Evolutionary conservation across 2,329 filamentous ascomycete species (phyloP).

Genomic region (Cyphellophora europaea): DNA sequence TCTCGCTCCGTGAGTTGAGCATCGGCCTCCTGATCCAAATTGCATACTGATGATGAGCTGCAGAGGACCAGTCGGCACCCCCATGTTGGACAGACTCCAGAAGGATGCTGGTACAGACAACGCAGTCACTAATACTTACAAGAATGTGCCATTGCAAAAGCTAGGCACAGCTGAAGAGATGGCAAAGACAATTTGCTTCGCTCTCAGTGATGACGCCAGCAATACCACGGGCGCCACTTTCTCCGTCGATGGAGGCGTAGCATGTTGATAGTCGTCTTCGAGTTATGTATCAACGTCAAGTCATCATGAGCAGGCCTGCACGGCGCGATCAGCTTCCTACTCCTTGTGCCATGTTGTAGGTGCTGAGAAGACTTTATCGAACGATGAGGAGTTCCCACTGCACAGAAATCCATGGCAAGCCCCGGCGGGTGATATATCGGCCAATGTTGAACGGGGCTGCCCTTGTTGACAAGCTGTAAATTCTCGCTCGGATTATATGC

Average conservation of each 20-base stretch:
- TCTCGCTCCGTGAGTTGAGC: slow-evolving; percentile 20
- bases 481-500: no score
- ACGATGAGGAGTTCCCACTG: no score
- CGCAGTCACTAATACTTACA: slow-evolving; percentile 11
- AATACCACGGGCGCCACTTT: slow-evolving; percentile 35
- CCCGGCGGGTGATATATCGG: no score
- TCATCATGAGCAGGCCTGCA: no score
- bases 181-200: slow-evolving; percentile 32
- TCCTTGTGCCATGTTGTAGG: no score
- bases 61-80: slow-evolving; percentile 12
- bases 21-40: slow-evolving; percentile 1
- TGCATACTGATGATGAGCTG: neutral
- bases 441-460: no score
- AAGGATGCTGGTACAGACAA: slow-evolving; percentile 3
- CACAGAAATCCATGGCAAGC: no score
- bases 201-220: slow-evolving; percentile 34
- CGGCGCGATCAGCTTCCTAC: no score
- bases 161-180: slow-evolving; percentile 27
- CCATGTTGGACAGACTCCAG: slow-evolving; percentile 9
- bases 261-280: no score
- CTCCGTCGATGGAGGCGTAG: slow-evolving; percentile 35
- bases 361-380: no score
- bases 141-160: slow-evolving; percentile 43
- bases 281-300: no score
- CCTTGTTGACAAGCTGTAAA: no score